Evolutionary conservation across 805 yeast species (phyloP).

Genomic region (Candida succiphila): DNA sequence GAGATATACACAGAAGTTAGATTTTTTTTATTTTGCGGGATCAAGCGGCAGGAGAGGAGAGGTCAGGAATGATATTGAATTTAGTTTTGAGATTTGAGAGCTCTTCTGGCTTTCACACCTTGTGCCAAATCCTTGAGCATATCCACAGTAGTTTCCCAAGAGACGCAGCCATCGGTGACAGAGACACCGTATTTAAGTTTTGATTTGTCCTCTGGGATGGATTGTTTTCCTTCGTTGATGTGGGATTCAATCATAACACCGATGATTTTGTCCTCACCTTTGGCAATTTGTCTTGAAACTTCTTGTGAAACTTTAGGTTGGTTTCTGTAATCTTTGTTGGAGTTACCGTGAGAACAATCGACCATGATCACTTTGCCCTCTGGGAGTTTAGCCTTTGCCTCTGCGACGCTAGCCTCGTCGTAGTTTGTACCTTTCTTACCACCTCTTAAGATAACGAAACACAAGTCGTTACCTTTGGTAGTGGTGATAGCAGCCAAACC

Average conservation of each 20-base stretch:
- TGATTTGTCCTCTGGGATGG: conserved; percentile 74
- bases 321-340: conserved; percentile 80
- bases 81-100: conserved; percentile 11
- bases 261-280: conserved; percentile 68
- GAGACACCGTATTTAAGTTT: conserved; percentile 85
- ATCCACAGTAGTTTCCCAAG: conserved; percentile 74
- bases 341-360: conserved; percentile 97
- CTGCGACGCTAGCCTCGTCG: conserved; percentile 64
- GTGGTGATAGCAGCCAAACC: conserved; percentile 95
- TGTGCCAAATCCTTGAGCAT: conserved; percentile 65
- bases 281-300: conserved; percentile 68
- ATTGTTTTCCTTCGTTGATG: conserved; percentile 87
- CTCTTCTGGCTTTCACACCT: conserved; percentile 76
- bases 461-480: conserved; percentile 86
- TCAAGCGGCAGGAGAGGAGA: no score
- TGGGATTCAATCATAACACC: conserved; percentile 97
- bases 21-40: no score
- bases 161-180: conserved; percentile 95
- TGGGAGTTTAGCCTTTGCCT: conserved; percentile 50
- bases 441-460: conserved; percentile 90
- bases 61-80: no score
- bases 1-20: no score
- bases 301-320: conserved; percentile 82
- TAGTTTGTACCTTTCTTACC: conserved; percentile 90
- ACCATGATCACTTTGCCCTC: conserved; percentile 65